Base-by-base conservation (phyloP, 345 rosid species). In the Citrus australasica region DNA sequence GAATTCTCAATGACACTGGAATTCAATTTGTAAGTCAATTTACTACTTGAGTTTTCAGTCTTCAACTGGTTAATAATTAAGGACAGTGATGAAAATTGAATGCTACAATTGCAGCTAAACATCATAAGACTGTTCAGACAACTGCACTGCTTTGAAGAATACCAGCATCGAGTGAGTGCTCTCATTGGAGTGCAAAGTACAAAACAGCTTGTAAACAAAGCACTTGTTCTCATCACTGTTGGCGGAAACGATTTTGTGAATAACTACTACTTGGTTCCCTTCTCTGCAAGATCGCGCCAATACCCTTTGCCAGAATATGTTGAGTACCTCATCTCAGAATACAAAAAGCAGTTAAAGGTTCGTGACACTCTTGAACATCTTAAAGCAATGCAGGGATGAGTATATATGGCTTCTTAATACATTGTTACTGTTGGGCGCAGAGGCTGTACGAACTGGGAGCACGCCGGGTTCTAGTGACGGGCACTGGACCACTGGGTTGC, bases 191-290 rank as follows among this genome's bases (percentile, higher is more conserved):
- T 71, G 7, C 67, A 48, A 7, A 79, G 76, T 62, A 65, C 95
- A 48, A 81, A 38, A 33, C 63, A 67, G 35, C 92, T 94, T 24
- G 91, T 94, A 30, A 83, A 77, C 66, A 67, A 73, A 67, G 90
- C 90, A 8, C 75, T 87, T 4, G 85, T 87, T 13, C 87, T 89
- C 35, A 84, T 89, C 72, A 89, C 88, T 0, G 87, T 85, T 1
- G 92, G 94, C 1, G 94, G 92, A 46, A 90, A 90, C 22, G 92
- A 90, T 58, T 90, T 90, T 67, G 92, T 90, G 9, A 90, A 90
- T 75, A 90, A 87, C 77, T 90, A 88, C 75, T 90, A 75, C 78
- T 67, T 90, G 77, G 78, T 83, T 61, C 90, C 89, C 19, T 77
- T 30, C 76, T 88, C 90, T 6, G 84, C 86, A 14, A 82, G 91